Percentiles rank a stretch among this genome's conserved stretches.
Evolutionary conservation across 1,284 basidiomycete species (phyloP).

Genomic region (Puccinia polysora): DNA sequence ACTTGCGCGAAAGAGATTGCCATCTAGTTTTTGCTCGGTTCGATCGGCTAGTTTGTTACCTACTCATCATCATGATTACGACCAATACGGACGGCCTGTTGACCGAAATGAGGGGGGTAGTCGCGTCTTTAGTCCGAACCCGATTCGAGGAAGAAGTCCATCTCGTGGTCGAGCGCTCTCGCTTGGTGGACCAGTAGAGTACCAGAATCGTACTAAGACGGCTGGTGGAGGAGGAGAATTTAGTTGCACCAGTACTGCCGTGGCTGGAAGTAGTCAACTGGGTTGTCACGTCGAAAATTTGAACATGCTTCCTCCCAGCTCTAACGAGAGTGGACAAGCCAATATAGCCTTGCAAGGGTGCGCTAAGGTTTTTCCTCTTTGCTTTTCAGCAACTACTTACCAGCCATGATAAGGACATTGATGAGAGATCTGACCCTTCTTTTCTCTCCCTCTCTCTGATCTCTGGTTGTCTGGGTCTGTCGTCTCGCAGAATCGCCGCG

Average conservation of each 20-base stretch:
- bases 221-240: no score
- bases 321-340: constrained; percentile 15
- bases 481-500: constrained; percentile 21
- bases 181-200: no score
- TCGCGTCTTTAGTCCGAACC: neutral
- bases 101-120: neutral
- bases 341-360: constrained; percentile 40
- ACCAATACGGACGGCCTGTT: neutral
- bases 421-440: neutral
- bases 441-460: neutral
- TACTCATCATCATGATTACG: neutral
- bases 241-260: no score
- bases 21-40: neutral
- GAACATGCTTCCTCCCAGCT: neutral
- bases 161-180: no score
- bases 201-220: no score
- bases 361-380: neutral
- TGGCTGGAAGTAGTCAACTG: neutral
- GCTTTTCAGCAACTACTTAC: neutral
- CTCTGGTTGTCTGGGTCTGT: no score
- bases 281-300: neutral
- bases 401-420: neutral
- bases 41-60: neutral
- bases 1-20: neutral
- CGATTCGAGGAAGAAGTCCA: neutral